Conservation (phyloP, 106 monocot genomes). For the Dioscorea alata region DNA sequence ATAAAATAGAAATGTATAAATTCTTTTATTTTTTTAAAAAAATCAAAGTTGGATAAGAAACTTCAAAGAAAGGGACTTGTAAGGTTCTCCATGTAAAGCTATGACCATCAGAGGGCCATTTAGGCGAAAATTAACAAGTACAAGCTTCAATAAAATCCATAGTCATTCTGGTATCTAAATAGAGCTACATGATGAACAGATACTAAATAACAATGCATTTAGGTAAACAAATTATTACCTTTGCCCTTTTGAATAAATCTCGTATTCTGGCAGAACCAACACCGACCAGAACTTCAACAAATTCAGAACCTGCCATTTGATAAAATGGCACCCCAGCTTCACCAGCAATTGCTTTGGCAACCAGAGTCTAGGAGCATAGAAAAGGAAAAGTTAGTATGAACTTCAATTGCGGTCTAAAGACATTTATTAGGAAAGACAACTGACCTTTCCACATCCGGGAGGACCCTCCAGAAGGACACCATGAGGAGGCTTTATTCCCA, state of each 20-base stretch:
- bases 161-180: too few species aligned
- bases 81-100: too few species aligned
- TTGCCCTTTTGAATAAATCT: slow-evolving; percentile 88
- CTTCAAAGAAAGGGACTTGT: too few species aligned
- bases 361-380: slow-evolving; percentile 46
- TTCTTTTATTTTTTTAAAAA: too few species aligned
- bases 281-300: slow-evolving; percentile 89
- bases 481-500: slow-evolving; percentile 74
- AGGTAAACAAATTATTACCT: slow-evolving; percentile 23
- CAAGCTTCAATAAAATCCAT: too few species aligned
- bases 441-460: slow-evolving; percentile 86
- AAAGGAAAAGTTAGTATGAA: slow-evolving; percentile 6
- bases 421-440: slow-evolving; percentile 3
- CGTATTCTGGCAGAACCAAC: slow-evolving; percentile 86
- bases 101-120: too few species aligned
- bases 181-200: too few species aligned
- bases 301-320: slow-evolving; percentile 90
- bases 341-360: slow-evolving; percentile 90
- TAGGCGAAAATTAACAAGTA: too few species aligned
- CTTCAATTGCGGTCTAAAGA: background rate
- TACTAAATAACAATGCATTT: too few species aligned
- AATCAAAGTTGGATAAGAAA: too few species aligned
- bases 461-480: slow-evolving; percentile 84
- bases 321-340: slow-evolving; percentile 95
- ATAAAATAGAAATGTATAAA: too few species aligned